Evolutionary conservation across 2,329 filamentous ascomycete genomes (phyloP).

Genomic region (Didymella pomorum): DNA sequence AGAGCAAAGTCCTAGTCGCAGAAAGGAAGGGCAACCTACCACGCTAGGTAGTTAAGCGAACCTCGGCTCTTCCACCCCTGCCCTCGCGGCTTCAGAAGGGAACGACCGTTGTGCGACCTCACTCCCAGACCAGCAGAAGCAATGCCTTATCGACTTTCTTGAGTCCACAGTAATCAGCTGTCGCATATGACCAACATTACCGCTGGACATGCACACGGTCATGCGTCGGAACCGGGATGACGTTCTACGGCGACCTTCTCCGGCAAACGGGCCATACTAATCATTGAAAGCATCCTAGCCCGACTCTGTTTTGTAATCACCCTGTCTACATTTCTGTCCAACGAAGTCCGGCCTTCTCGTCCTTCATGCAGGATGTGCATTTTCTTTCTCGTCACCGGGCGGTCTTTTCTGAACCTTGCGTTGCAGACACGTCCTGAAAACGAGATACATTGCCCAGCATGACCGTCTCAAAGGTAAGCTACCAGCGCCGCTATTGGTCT

Average conservation of each 20-base stretch:
- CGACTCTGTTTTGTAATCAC: slow-evolving; percentile 45
- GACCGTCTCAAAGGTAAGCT: slow-evolving; percentile 23
- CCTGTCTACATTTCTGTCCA: slow-evolving; percentile 5
- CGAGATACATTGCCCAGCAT: slow-evolving; percentile 12
- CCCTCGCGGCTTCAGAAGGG: neutral
- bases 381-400: neutral
- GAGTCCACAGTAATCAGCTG: neutral
- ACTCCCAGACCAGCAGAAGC: neutral
- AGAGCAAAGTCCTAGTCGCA: neutral
- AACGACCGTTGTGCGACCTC: neutral
- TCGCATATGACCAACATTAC: neutral
- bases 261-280: slow-evolving; percentile 25
- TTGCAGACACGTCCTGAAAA: neutral
- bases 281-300: slow-evolving; percentile 25
- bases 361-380: slow-evolving; percentile 12
- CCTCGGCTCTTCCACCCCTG: slow-evolving; percentile 2
- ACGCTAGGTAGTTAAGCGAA: neutral
- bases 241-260: neutral
- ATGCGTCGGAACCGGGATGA: neutral
- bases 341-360: neutral
- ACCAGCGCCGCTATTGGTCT: neutral
- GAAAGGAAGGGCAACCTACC: neutral
- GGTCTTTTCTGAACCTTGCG: slow-evolving; percentile 7
- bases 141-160: neutral
- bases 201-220: neutral